Conservation (phyloP, 345 rosid species). For the Bruguiera gymnorhiza region DNA sequence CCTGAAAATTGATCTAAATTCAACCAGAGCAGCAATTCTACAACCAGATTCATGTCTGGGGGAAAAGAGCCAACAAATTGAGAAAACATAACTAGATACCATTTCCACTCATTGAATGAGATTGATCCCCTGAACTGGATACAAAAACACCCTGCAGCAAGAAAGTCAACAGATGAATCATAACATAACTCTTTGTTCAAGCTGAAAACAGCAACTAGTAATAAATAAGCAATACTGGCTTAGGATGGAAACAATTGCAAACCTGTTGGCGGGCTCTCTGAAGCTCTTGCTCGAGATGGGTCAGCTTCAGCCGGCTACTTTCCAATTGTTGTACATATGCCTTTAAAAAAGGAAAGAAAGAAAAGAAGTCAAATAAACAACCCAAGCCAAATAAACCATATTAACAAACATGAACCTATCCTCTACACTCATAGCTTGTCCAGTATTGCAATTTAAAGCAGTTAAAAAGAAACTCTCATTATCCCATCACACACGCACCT, state of each 20-base stretch:
- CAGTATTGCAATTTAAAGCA: not conserved
- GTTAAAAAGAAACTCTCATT: not conserved
- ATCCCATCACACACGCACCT: slow-evolving; percentile 37
- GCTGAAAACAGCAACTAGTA: slow-evolving; percentile 4
- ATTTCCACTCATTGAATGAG: slow-evolving; percentile 87
- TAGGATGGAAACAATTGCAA: not conserved
- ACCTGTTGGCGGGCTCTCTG: slow-evolving; percentile 98
- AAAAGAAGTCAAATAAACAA: not conserved
- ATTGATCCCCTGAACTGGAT: slow-evolving; percentile 80
- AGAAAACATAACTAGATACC: slow-evolving; percentile 37
- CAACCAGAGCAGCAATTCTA: not conserved
- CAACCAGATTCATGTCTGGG: not conserved
- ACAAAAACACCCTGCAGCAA: slow-evolving; percentile 61
- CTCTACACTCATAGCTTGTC: not conserved
- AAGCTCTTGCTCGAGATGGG: slow-evolving; percentile 89
- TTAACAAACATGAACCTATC: not conserved
- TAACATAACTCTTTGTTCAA: not conserved
- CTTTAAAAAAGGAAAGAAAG: slow-evolving; percentile 28
- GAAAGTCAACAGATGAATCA: not conserved
- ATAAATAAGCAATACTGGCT: not conserved
- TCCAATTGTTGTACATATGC: slow-evolving; percentile 94
- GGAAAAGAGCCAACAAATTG: not conserved
- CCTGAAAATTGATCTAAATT: no score
- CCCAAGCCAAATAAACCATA: not conserved
- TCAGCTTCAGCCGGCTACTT: slow-evolving; percentile 83